Percentiles rank a stretch among this genome's conserved stretches.
Conservation (phyloP, 179 eudicot species). For the Patellifolia procumbens region DNA sequence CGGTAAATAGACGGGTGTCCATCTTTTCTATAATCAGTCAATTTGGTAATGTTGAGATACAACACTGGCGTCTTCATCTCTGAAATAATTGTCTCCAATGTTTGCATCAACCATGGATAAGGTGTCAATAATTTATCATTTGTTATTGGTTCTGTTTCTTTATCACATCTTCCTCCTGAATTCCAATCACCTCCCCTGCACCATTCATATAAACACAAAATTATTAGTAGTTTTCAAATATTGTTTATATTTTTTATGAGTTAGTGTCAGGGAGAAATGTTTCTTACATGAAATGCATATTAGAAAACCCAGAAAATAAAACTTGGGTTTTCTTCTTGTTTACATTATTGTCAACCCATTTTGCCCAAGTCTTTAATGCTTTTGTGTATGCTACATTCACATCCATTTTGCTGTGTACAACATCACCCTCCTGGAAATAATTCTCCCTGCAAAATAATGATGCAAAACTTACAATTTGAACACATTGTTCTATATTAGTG, state of each 20-base stretch:
- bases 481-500: too few relatives aligned
- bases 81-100: slow-evolving; percentile 43
- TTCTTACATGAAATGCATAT: slow-evolving; percentile 54
- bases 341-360: slow-evolving; percentile 53
- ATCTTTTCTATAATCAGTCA: slow-evolving; percentile 67
- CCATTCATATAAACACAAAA: not conserved
- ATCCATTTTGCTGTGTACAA: slow-evolving; percentile 40
- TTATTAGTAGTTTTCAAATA: not conserved
- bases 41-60: slow-evolving; percentile 53
- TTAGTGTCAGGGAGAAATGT: not conserved
- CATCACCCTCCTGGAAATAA: slow-evolving; percentile 56
- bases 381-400: slow-evolving; percentile 50
- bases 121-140: slow-evolving; percentile 38
- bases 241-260: not conserved
- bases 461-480: too few relatives aligned
- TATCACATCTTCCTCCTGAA: slow-evolving; percentile 58
- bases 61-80: slow-evolving; percentile 56
- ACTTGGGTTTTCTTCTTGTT: slow-evolving; percentile 44
- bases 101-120: slow-evolving; percentile 63
- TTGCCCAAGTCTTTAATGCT: slow-evolving; percentile 65
- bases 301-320: slow-evolving; percentile 55
- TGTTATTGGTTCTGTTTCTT: slow-evolving; percentile 52
- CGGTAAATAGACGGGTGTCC: slow-evolving; percentile 60
- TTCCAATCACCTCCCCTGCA: slow-evolving; percentile 73
- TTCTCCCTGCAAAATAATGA: slow-evolving; percentile 38